Percentiles rank a stretch among this genome's conserved stretches.
phyloP scores from a whole-genome alignment of 2,329 filamentous ascomycete genomes.

The Byssoonygena ceratinophila region DNA sequence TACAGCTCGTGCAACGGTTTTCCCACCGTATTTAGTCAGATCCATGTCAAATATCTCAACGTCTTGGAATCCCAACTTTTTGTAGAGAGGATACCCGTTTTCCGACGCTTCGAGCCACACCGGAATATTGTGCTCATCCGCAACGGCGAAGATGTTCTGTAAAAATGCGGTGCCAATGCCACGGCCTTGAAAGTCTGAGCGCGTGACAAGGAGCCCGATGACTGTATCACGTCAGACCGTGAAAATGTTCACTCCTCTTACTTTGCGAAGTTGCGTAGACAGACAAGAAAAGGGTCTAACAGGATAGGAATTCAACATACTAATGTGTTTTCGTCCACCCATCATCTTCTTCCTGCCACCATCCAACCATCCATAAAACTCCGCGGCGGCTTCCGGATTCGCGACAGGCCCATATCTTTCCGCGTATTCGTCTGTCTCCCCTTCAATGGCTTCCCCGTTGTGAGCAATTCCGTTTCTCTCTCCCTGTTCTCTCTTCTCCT shows the following conservation, averaged over 20 bases:
- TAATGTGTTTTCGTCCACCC: slow-evolving; percentile 11
- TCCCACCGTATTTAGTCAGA: slow-evolving; percentile 17
- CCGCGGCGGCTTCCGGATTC: slow-evolving; percentile 14
- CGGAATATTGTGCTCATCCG: slow-evolving; percentile 18
- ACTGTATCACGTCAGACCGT: slow-evolving; percentile 18
- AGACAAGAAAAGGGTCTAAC: neutral
- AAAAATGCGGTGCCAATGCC: slow-evolving; percentile 24
- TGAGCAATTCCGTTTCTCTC: neutral
- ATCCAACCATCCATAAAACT: slow-evolving; percentile 15
- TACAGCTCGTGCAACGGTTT: slow-evolving; percentile 10
- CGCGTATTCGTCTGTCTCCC: slow-evolving; percentile 9
- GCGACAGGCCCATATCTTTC: slow-evolving; percentile 10
- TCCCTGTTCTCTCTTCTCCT: neutral
- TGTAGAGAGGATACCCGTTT: slow-evolving; percentile 22
- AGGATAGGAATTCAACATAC: slow-evolving; percentile 14
- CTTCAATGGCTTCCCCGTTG: too few species aligned
- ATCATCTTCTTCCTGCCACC: slow-evolving; percentile 14
- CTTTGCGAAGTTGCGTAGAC: neutral
- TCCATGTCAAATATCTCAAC: slow-evolving; percentile 14
- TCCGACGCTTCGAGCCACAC: slow-evolving; percentile 22
- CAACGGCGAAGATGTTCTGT: slow-evolving; percentile 20
- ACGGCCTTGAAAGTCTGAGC: slow-evolving; percentile 23
- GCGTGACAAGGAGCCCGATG: slow-evolving; percentile 26
- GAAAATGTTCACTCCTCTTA: neutral
- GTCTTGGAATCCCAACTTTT: slow-evolving; percentile 24